Evolutionary conservation across 1,284 basidiomycete species (phyloP), one percentile per base, ranked within the genome.

Genomic region (Trametes polyzona): DNA sequence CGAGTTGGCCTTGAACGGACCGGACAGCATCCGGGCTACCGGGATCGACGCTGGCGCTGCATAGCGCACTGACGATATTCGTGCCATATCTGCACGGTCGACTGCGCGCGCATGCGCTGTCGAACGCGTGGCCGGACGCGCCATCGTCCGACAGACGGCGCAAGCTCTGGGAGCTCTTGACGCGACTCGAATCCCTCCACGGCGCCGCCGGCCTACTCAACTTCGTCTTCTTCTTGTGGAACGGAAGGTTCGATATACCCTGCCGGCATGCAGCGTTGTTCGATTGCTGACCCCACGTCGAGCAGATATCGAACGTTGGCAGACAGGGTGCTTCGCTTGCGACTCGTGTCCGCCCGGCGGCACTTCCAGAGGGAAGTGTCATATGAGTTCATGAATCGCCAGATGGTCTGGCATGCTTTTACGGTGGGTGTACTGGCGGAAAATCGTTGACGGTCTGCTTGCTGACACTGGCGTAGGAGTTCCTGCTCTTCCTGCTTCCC

Each of bases 341-440:
- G 83, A 24, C 82, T 98, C 2, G 82, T 90, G 0, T 92, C 96
- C 9, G 82, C 92, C 0, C 83, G 85, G 35, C 77, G 83, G 46
- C 82, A 89, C 29, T 81, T 90, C 47, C 87, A 86, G 59, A 84
- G 92, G 14, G 90, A 96, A 67, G 92, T 99, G 48, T 96, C 93
- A 67, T 99, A 98, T 74, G 97, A 99, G 71, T 99, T 96, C 69
- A 94, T 99, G 89, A 98, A 99, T 68, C 90, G 97, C 55, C 97
- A 99, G 74, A 92, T 99, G 81, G 96, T 99, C 51, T 99, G 97
- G 97, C 93, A 96, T 71, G 92, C 95, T 1, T 96, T 99, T 72
- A 99, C 96, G 1, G 95, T 95, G 71, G 61, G 90, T 75, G 6
- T 3, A 21, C 1, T 23, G 3, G 36, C 26, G 2, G 9, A 21